Conservation (phyloP, 2,329 filamentous ascomycete species). For the Alternaria sp. region DNA sequence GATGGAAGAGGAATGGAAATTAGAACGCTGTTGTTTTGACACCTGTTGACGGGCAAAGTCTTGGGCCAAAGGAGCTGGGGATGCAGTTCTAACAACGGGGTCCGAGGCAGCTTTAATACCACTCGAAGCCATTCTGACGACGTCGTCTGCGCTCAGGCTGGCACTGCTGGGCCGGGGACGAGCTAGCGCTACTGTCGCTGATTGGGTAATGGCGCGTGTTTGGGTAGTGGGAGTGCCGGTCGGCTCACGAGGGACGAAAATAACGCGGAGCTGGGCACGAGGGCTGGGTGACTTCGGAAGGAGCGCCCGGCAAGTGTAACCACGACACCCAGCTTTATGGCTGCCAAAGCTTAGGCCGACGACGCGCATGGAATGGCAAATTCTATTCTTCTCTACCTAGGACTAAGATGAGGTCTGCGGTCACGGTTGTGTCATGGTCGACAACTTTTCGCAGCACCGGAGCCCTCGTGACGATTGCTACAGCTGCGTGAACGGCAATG, state of each 20-base stretch:
- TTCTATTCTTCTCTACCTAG: not conserved
- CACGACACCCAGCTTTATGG: slow-evolving; percentile 13
- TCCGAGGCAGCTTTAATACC: slow-evolving; percentile 46
- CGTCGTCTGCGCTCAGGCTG: slow-evolving; percentile 27
- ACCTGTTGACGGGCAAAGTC: slow-evolving; percentile 65
- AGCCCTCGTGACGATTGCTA: slow-evolving; percentile 16
- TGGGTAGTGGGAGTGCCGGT: slow-evolving; percentile 25
- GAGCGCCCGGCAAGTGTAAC: slow-evolving; percentile 24
- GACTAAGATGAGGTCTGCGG: not conserved
- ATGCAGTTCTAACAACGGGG: slow-evolving; percentile 47
- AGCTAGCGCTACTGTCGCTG: slow-evolving; percentile 25
- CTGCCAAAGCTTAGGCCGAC: slow-evolving; percentile 5
- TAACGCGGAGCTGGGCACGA: slow-evolving; percentile 32
- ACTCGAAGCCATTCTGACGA: slow-evolving; percentile 40
- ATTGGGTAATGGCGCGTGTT: slow-evolving; percentile 29
- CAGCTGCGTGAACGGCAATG: slow-evolving; percentile 7
- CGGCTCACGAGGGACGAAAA: slow-evolving; percentile 36
- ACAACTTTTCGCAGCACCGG: not conserved
- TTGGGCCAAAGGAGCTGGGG: slow-evolving; percentile 57
- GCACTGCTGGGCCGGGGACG: slow-evolving; percentile 30
- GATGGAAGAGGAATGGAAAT: slow-evolving; percentile 65
- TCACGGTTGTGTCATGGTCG: slow-evolving; percentile 20
- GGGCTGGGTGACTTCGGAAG: slow-evolving; percentile 28
- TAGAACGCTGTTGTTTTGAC: slow-evolving; percentile 63
- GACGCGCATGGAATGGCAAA: slow-evolving; percentile 17